phyloP scores from a whole-genome alignment of 148 eudicot genomes.

The Chenopodium album region DNA sequence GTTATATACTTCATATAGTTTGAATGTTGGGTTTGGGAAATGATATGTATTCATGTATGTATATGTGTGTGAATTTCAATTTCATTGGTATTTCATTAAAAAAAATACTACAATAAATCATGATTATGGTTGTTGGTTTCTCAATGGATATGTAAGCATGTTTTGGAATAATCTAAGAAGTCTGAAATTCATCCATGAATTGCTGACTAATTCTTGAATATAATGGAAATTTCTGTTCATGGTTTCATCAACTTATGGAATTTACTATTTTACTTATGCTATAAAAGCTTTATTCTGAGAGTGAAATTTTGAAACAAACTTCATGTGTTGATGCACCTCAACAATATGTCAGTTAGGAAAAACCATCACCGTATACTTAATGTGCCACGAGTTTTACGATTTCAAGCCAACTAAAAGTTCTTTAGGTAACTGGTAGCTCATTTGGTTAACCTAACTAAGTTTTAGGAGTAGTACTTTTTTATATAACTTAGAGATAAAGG shows the following conservation, averaged over 20 bases:
- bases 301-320: too few relatives aligned
- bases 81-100: not conserved
- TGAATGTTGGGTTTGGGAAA: conserved; percentile 8
- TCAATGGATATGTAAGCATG: not conserved
- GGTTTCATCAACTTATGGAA: not conserved
- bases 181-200: not conserved
- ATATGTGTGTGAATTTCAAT: conserved; percentile 12
- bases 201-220: not conserved
- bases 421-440: too few relatives aligned
- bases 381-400: too few relatives aligned
- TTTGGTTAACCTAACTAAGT: too few relatives aligned
- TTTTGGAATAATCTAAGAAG: not conserved
- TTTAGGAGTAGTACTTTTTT: too few relatives aligned
- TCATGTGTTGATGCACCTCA: too few relatives aligned
- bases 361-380: too few relatives aligned
- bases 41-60: conserved; percentile 1
- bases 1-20: conserved; percentile 11
- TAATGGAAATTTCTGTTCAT: not conserved
- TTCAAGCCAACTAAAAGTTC: too few relatives aligned
- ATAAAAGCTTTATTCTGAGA: too few relatives aligned
- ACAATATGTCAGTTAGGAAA: too few relatives aligned
- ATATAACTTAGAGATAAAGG: too few relatives aligned
- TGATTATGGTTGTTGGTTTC: not conserved
- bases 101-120: not conserved
- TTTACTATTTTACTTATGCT: too few relatives aligned